These are phyloP conservation scores for Cadophora sp. DNA, from an alignment of 2,329 filamentous ascomycete species.

Conservation along the genomic window DNA sequence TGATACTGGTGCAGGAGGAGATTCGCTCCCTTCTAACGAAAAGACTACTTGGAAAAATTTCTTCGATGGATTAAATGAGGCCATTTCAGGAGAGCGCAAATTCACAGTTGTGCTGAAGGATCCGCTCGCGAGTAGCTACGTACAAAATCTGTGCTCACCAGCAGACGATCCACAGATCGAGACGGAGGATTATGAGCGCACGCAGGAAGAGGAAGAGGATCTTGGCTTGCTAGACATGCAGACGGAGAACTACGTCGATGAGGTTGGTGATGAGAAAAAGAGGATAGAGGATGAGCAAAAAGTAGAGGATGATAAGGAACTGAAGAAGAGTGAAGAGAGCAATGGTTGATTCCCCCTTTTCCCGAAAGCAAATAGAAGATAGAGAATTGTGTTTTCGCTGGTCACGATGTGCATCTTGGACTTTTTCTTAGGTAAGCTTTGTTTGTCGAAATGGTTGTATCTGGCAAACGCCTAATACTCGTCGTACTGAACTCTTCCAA, in stretches of 20 bases:
- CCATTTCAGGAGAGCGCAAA: constrained; percentile 79
- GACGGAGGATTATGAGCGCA: constrained; percentile 83
- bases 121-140: constrained; percentile 89
- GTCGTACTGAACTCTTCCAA: too few relatives aligned
- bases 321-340: constrained; percentile 17
- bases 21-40: constrained; percentile 73
- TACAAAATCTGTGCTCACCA: constrained; percentile 86
- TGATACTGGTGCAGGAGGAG: constrained; percentile 66
- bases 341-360: not conserved
- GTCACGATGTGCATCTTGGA: not conserved
- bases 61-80: constrained; percentile 76
- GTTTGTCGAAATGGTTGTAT: not conserved
- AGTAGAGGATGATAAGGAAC: constrained; percentile 16
- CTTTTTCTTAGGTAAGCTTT: not conserved
- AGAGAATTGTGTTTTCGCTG: not conserved
- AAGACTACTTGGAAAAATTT: constrained; percentile 80
- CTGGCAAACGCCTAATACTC: not conserved
- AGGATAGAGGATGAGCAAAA: constrained; percentile 29
- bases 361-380: not conserved
- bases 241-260: constrained; percentile 74
- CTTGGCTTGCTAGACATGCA: constrained; percentile 93
- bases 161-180: constrained; percentile 79
- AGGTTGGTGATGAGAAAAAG: constrained; percentile 39
- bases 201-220: constrained; percentile 92
- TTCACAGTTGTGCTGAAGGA: constrained; percentile 88